Base-by-base conservation (phyloP, 2,329 filamentous ascomycete species). In the Thielaviopsis musarum region DNA sequence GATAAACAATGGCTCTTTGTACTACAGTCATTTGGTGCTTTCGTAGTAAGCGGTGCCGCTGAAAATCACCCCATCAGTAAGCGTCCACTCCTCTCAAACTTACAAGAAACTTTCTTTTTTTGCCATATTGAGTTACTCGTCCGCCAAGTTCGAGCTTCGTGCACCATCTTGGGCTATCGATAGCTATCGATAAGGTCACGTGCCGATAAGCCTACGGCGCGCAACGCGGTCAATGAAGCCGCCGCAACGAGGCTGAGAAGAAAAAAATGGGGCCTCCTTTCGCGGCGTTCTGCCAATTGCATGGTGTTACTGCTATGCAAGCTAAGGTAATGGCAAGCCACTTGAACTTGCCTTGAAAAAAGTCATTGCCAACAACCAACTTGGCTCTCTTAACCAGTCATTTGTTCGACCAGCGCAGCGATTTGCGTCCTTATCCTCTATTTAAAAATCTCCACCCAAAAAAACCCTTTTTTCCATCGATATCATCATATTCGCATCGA, bases 191-290 rank as follows among this genome's bases (percentile, higher is more conserved):
- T 49, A 49, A 10, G 17, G n/a, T 49, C 60, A 62, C 60, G 60
- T 62, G 60, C 13, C 5, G 51, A 52, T 56, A 58, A 48, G 4
- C 7, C 10, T 19, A 15, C 26, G 52, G 51, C 60, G 60, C 60
- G 57, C 57, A 58, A 59, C 60, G 60, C 60, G 60, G 22, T 52
- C n/a, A 7, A 3, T 49, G 19, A 49, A 53, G 34, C 30, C 13
- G n/a, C 15, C n/a, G 52, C 26, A 52, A 54, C 60, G 57, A 62
- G 60, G 60, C 60, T 62, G 60, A 62, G 52, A 38, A 30, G 49
- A 57, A 59, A 59, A 61, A 57, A 57, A 10, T 59, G 57, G 60
- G 60, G 49, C 57, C 60, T 59, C 49, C 41, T 60, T 60, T 56
- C 54, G 53, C 58, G 58, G 58, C 52, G 22, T 19, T 41, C n/a